These are phyloP conservation scores for Neurospora sp. DNA, from an alignment of 2,329 filamentous ascomycete species.

Conservation along the genomic window DNA sequence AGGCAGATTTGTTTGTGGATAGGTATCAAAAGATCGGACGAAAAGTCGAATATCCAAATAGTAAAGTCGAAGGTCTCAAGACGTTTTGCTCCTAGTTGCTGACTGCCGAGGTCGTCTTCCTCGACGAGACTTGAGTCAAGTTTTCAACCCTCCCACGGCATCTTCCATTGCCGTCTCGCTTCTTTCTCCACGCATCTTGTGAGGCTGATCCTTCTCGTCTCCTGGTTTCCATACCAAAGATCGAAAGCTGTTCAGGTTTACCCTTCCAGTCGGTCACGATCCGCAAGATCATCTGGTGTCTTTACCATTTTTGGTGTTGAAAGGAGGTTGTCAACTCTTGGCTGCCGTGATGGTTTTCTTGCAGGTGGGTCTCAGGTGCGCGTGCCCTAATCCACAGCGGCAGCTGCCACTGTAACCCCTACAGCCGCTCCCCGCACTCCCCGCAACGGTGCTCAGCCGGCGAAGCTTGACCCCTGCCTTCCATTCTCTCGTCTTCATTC, in stretches of 20 bases:
- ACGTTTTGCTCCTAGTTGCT: not conserved
- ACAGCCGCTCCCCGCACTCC: not conserved
- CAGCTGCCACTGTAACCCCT: not conserved
- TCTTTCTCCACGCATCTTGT: no score
- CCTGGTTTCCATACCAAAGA: not conserved
- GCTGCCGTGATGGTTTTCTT: not conserved
- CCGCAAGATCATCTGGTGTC: not conserved
- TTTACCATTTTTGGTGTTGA: not conserved
- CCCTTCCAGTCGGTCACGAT: not conserved
- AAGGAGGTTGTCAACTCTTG: not conserved
- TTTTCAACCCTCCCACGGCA: not conserved
- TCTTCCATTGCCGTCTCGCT: not conserved
- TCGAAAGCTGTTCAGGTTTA: not conserved
- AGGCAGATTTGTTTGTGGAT: not conserved
- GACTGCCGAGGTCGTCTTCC: not conserved
- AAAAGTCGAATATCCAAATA: not conserved
- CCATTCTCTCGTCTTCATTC: not conserved
- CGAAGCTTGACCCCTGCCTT: not conserved
- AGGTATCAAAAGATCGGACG: not conserved
- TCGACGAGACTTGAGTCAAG: not conserved
- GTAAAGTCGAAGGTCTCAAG: not conserved
- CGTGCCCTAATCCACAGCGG: not conserved
- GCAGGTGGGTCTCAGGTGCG: not conserved
- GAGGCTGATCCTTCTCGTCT: not conserved
- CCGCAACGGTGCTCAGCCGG: not conserved